Base-by-base conservation (phyloP, 2,329 filamentous ascomycete genomes). In the Rhynchosporium graminicola region DNA sequence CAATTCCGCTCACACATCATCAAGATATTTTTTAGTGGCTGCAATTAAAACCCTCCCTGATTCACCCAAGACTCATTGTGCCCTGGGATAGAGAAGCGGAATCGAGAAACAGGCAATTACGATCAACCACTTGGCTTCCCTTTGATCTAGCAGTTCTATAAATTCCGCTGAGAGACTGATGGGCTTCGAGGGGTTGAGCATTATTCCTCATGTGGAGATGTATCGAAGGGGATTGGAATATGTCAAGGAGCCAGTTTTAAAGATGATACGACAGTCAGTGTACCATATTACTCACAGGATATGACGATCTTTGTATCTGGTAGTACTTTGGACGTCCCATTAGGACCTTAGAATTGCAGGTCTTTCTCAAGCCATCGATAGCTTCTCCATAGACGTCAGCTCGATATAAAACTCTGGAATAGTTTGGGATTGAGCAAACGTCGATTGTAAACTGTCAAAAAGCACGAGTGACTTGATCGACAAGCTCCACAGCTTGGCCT, bases 51-150 rank as follows among this genome's bases (percentile, higher is more conserved):
- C 66, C 9, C 51, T 65, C 28, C 71, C 71, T 15, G 67, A 61
- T 29, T 66, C 56, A 3, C 70, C 69, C 42, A 73, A 63, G 7
- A 68, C 61, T 72, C 72, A 74, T 38, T 63, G 67, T 1, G 52
- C 26, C 26, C 68, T 60, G 12, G 60, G 55, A 4, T 26, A 58
- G 63, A 77, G 71, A n/a, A 78, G 55, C 45, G 77, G 57, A 6
- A 76, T 65, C 1, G 74, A 71, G 63, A 76, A 79, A 61, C 76
- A 69, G 3, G 74, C 74, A 33, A 79, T 59, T 10, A 79, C 63
- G 1, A 76, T 61, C 56, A 79, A 68, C 1, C 75, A 75, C 33
- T 77, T 76, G 0, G 75, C 72, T 20, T 69, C 69, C 31, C 69
- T 68, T 42, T 67, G 46, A 8, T 68, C 65, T n/a, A 78, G 65